These are phyloP conservation scores for Tuber melanosporum DNA, from an alignment of 495 filamentous ascomycete genomes.

Conservation along the genomic window DNA sequence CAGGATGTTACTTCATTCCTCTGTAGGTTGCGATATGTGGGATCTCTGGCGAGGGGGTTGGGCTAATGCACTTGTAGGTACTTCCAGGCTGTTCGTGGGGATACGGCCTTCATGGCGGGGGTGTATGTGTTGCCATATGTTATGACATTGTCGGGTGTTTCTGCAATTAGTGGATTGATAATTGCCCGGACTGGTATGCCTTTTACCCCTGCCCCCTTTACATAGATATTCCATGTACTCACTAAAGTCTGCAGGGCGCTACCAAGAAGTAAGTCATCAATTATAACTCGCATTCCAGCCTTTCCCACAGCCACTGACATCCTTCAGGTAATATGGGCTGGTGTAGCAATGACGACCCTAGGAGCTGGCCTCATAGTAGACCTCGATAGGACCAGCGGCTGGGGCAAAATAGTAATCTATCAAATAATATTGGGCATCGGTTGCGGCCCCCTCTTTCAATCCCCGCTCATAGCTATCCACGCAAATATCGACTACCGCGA, in stretches of 20 bases:
- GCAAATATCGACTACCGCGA: conserved; percentile 61
- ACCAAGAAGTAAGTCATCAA: conserved; percentile 29
- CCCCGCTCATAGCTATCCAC: conserved; percentile 74
- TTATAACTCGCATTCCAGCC: not conserved
- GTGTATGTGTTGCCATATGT: conserved; percentile 74
- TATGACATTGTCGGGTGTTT: conserved; percentile 60
- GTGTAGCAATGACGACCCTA: conserved; percentile 54
- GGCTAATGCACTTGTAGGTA: conserved; percentile 44
- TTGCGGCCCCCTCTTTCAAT: conserved; percentile 62
- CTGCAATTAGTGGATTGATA: conserved; percentile 58
- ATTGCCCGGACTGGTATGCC: conserved; percentile 66
- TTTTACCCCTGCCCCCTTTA: not conserved
- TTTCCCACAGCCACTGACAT: conserved; percentile 2
- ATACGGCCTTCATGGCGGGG: conserved; percentile 65
- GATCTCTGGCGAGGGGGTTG: not conserved
- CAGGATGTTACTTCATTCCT: conserved; percentile 66
- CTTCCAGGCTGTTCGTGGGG: conserved; percentile 68
- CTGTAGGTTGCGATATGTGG: conserved; percentile 42
- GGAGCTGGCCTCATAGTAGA: conserved; percentile 62
- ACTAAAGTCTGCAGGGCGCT: conserved; percentile 29
- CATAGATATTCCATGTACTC: not conserved
- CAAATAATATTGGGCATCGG: conserved; percentile 51
- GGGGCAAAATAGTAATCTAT: conserved; percentile 56
- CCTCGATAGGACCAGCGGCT: conserved; percentile 49
- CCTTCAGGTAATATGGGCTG: conserved; percentile 50